These are phyloP conservation scores for Mortierella sp. DNA, from an alignment of 371 early-diverging fungal species.

Conservation along the genomic window DNA sequence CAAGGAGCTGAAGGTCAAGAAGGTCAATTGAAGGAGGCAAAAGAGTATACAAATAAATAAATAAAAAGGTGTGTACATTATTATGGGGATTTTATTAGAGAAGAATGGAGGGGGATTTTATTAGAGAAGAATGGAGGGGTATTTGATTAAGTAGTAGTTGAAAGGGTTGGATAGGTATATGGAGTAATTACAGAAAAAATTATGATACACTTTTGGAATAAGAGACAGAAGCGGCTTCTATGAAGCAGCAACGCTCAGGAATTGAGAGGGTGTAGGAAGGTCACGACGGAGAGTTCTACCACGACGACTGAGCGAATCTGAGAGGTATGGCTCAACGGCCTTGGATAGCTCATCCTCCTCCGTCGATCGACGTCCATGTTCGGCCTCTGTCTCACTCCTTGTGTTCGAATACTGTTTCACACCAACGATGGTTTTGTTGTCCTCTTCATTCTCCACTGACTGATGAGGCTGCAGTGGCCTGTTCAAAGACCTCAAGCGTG, in stretches of 20 bases:
- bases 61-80: too few relatives aligned
- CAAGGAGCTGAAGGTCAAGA: constrained; percentile 36
- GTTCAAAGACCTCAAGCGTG: constrained; percentile 6
- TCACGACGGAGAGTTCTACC: constrained; percentile 32
- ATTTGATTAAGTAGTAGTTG: too few relatives aligned
- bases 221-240: not conserved
- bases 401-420: constrained; percentile 21
- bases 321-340: constrained; percentile 52
- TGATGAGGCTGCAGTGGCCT: constrained; percentile 11
- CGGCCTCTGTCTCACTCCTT: constrained; percentile 44
- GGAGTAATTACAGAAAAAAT: not conserved
- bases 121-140: not conserved
- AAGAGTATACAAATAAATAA: not conserved
- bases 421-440: constrained; percentile 1
- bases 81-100: not conserved
- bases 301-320: constrained; percentile 51
- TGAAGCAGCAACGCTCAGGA: constrained; percentile 25
- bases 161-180: too few relatives aligned
- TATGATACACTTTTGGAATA: not conserved
- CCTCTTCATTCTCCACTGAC: constrained; percentile 17
- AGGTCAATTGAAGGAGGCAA: constrained; percentile 3
- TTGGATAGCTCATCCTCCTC: constrained; percentile 51
- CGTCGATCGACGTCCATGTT: constrained; percentile 51
- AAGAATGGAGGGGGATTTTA: not conserved
- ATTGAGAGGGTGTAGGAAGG: constrained; percentile 25